Base-by-base conservation (phyloP, 805 yeast genomes). In the Pachysolen tannophilus region DNA sequence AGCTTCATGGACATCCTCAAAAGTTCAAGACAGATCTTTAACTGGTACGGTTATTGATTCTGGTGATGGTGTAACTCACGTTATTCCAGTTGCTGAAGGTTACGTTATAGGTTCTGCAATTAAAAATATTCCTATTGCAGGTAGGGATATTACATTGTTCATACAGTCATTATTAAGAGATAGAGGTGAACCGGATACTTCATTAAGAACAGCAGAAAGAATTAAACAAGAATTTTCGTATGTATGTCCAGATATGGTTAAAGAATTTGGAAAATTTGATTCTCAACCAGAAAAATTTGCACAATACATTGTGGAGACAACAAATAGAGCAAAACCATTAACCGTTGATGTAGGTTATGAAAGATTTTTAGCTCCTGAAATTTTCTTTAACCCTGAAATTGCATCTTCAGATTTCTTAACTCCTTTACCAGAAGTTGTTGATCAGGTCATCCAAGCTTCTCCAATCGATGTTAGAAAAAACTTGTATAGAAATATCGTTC, bases 51-150 rank as follows among this genome's bases (percentile, higher is more conserved):
- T 92, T 46, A 90, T 92, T 49, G 98, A 92, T 56, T 81, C 94
- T 3, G 98, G 98, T 65, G 98, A 90, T 55, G 98, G 98, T 69
- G 98, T 92, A 4, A 92, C 98, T 9, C 99, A 92, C 58, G 97
- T 92, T 30, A 92, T 92, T 43, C 97, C 99, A 11, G 99, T 92
- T 24, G 97, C 98, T 19, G 98, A 92, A 63, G 99, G 99, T 40
- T 92, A 92, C 55, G 98, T 92, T 23, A 92, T 92, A 56, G 98
- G 97, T 5, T 80, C 95, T 10, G 95, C 97, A 21, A 92, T 92
- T 57, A 92, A 92, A 55, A 90, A 92, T 58, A 86, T 92, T 40
- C 99, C 99, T 40, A 82, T 92, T 60, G 99, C 99, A 1, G 99
- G 99, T 50, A 79, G 98, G 62, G 98, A 92, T 57, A 90, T 92